A percentile compares a stretch with the other conserved stretches of the same genome.
phyloP scores from a whole-genome alignment of 2,329 filamentous ascomycete species.

The Stenocarpella maydis region DNA sequence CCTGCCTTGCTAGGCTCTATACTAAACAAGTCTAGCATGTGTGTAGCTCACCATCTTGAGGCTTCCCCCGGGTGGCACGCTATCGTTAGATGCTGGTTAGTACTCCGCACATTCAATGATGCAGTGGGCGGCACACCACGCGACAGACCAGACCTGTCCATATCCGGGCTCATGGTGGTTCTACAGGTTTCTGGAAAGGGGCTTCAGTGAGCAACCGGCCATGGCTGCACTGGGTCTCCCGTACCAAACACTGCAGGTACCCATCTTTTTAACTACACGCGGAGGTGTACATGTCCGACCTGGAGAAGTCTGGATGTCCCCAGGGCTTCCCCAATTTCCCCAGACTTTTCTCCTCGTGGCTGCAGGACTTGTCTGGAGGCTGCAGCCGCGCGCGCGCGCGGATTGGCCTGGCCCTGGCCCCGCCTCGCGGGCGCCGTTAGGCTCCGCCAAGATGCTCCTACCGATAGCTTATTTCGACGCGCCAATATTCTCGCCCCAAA shows the following conservation, averaged over 20 bases:
- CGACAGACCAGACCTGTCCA: no score
- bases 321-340: slow-evolving; percentile 12
- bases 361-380: slow-evolving; percentile 4
- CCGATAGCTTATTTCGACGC: slow-evolving; percentile 16
- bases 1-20: not conserved
- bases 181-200: not conserved
- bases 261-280: no score
- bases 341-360: slow-evolving; percentile 9
- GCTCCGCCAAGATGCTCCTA: slow-evolving; percentile 3
- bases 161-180: no score
- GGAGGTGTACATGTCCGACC: no score
- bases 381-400: slow-evolving; percentile 10
- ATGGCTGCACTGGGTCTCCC: not conserved
- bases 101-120: slow-evolving; percentile 9
- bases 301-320: not conserved
- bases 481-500: slow-evolving; percentile 22
- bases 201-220: not conserved
- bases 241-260: not conserved
- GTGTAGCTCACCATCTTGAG: not conserved
- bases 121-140: no score
- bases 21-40: not conserved
- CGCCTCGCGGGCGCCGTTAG: not conserved
- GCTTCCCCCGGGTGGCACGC: not conserved
- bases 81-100: not conserved
- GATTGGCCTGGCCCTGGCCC: slow-evolving; percentile 2